Percentiles rank a stretch among this genome's conserved stretches.
Conservation (phyloP, 306 rosid genomes). For the Sindora glabra region DNA sequence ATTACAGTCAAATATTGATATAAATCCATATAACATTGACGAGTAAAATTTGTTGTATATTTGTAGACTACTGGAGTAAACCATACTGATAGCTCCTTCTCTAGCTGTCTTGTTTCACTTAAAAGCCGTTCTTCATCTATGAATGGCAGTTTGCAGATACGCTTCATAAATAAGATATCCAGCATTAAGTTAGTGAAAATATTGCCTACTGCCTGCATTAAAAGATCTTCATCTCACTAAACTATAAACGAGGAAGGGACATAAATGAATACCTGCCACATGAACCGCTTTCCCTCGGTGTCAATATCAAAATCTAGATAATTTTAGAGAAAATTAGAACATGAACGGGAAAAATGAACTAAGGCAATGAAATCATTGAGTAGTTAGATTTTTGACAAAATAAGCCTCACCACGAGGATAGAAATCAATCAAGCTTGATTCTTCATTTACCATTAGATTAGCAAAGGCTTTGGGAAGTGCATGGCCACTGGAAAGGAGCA, state of each 20-base stretch:
- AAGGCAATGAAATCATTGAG: too few relatives aligned
- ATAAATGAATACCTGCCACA: slow-evolving; percentile 40
- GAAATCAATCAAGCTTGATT: slow-evolving; percentile 31
- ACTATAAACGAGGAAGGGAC: background rate
- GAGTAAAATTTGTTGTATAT: background rate
- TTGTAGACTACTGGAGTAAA: background rate
- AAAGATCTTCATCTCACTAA: too few relatives aligned
- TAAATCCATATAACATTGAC: background rate
- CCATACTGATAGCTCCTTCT: slow-evolving; percentile 31
- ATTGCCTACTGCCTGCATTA: too few relatives aligned
- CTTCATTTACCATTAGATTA: slow-evolving; percentile 27
- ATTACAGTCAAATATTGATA: background rate
- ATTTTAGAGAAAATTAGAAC: background rate
- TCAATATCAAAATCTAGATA: slow-evolving; percentile 44
- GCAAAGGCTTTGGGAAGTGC: slow-evolving; percentile 36
- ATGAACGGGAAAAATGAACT: background rate
- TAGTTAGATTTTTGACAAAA: background rate
- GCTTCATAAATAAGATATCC: slow-evolving; percentile 18
- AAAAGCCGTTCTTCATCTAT: slow-evolving; percentile 41
- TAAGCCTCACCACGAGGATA: slow-evolving; percentile 36
- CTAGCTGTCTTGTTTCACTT: slow-evolving; percentile 26
- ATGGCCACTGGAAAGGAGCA: slow-evolving; percentile 22
- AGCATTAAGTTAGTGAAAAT: background rate
- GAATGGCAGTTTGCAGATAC: slow-evolving; percentile 40
- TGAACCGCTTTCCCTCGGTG: slow-evolving; percentile 40